Conservation (phyloP, 257 asterid species). For the Cinchona pubescens region DNA sequence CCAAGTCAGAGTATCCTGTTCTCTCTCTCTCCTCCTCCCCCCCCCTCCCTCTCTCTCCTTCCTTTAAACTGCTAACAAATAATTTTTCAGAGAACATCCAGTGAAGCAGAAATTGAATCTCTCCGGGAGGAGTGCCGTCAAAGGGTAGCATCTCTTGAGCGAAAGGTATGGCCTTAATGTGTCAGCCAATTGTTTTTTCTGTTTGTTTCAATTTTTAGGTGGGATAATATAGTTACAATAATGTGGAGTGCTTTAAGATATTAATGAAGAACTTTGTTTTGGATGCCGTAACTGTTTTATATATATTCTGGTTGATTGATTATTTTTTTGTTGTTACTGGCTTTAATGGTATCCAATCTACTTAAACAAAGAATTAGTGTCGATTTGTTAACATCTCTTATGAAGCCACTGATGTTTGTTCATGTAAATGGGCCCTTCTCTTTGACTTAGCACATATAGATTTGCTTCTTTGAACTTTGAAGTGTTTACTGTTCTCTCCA, state of each 20-base stretch:
- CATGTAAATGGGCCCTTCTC: too few relatives aligned
- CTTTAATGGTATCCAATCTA: too few relatives aligned
- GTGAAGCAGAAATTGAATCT: constrained; percentile 82
- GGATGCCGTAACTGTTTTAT: background rate
- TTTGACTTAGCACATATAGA: background rate
- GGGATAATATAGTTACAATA: background rate
- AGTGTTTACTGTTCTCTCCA: background rate
- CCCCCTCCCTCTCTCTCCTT: background rate
- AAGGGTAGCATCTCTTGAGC: constrained; percentile 84
- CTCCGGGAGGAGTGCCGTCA: constrained; percentile 94
- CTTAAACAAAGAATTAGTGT: too few relatives aligned
- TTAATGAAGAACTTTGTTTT: background rate
- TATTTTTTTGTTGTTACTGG: too few relatives aligned
- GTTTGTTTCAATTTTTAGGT: background rate
- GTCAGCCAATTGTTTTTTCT: background rate
- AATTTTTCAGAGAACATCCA: constrained; percentile 66
- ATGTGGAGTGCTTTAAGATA: background rate
- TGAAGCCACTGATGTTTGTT: background rate
- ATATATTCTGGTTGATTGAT: background rate
- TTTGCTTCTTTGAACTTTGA: background rate
- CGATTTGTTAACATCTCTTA: too few relatives aligned
- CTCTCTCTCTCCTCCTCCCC: background rate
- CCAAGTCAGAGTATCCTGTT: background rate
- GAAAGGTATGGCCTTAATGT: constrained; percentile 58
- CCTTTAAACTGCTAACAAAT: background rate